phyloP scores from a whole-genome alignment of 371 early-diverging fungal genomes.

The Mortierella polycephala region DNA sequence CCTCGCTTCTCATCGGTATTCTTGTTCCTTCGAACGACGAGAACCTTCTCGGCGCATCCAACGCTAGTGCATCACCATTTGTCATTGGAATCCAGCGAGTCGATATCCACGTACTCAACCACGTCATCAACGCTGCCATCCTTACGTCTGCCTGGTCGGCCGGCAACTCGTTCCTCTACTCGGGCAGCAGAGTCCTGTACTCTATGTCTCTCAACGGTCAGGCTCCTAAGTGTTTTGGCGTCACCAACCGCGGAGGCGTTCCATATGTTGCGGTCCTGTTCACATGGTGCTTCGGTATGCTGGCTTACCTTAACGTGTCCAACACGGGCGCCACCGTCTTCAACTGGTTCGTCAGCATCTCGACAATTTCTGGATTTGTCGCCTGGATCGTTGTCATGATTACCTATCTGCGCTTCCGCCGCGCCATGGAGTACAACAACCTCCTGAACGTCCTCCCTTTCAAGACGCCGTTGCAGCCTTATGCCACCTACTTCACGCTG shows the following conservation, averaged over 20 bases:
- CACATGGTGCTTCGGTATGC: constrained; percentile 68
- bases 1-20: constrained; percentile 76
- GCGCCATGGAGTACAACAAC: constrained; percentile 65
- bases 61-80: constrained; percentile 73
- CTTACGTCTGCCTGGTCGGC: constrained; percentile 75
- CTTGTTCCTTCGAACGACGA: constrained; percentile 71
- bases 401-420: constrained; percentile 86
- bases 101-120: constrained; percentile 72
- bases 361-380: constrained; percentile 80
- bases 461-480: constrained; percentile 76
- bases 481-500: constrained; percentile 72
- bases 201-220: constrained; percentile 73
- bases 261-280: constrained; percentile 69
- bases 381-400: constrained; percentile 84
- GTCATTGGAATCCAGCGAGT: constrained; percentile 76
- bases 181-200: constrained; percentile 74
- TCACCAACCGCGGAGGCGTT: constrained; percentile 69
- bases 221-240: constrained; percentile 68
- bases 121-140: constrained; percentile 81
- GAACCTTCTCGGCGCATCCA: constrained; percentile 58
- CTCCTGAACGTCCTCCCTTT: constrained; percentile 74
- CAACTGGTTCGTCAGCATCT: constrained; percentile 73
- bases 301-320: constrained; percentile 76
- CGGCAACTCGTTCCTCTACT: constrained; percentile 81
- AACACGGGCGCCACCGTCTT: constrained; percentile 78